A percentile compares a stretch with the other conserved stretches of the same genome.
Evolutionary conservation across 345 rosid species (phyloP).

Genomic region (Gossypium australe): DNA sequence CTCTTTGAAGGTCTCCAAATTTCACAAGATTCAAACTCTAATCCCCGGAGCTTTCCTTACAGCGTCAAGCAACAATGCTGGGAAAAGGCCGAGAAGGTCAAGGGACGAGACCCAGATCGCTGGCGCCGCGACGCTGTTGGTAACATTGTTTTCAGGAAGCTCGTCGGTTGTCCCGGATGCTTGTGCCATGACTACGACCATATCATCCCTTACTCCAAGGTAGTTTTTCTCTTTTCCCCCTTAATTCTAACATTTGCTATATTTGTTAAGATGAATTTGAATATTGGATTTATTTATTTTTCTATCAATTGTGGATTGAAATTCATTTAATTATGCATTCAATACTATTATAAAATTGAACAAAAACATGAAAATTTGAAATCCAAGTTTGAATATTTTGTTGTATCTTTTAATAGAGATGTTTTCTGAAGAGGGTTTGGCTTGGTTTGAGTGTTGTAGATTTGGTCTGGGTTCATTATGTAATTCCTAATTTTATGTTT

Average conservation of each 20-base stretch:
- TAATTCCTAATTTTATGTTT: neutral
- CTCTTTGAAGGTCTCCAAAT: constrained; percentile 39
- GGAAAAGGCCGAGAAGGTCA: constrained; percentile 87
- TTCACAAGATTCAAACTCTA: constrained; percentile 33
- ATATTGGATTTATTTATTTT: neutral
- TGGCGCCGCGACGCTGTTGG: constrained; percentile 88
- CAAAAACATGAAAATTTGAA: neutral
- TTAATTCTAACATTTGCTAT: neutral
- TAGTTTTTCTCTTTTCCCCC: constrained; percentile 9
- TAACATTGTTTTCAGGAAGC: constrained; percentile 79
- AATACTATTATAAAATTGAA: no score
- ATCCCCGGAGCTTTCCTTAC: constrained; percentile 83
- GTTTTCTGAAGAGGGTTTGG: constrained; percentile 3
- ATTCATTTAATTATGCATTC: neutral
- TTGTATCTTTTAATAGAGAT: neutral
- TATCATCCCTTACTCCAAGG: constrained; percentile 93
- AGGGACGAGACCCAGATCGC: constrained; percentile 76
- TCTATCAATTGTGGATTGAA: neutral
- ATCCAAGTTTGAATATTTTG: neutral
- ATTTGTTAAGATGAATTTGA: neutral
- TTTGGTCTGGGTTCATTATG: neutral
- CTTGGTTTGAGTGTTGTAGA: neutral
- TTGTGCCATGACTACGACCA: constrained; percentile 97
- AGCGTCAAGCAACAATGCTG: constrained; percentile 92
- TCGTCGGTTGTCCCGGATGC: constrained; percentile 93